Base-by-base conservation (phyloP, 2,329 filamentous ascomycete species). In the Penicillium verrucosum region DNA sequence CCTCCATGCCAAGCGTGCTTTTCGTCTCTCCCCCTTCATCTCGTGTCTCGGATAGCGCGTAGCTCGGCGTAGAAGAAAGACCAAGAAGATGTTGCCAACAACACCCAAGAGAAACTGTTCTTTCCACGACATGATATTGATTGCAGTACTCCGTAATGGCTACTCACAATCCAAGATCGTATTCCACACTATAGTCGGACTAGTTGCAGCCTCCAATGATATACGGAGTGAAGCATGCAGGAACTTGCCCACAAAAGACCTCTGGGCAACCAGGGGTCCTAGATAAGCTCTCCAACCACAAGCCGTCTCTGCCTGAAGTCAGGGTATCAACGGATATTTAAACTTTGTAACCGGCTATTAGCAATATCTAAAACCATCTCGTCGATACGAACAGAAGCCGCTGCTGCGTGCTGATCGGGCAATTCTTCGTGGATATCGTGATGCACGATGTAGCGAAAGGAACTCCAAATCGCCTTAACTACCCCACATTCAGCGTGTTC, bases 261-360 rank as follows among this genome's bases (percentile, higher is more conserved):
- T 36, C 14, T 5, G 21, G 25, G 2, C 14, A 34, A 7, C 11
- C 5, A 12, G 27, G 18, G 14, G 21, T 18, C 48, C 21, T 30
- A 40, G 25, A 51, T 50, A 56, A 45, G 40, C 32, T 18, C 30
- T 27, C 38, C 21, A 44, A 44, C 46, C 40, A 43, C 30, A 46
- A 30, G 40, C 25, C n/a, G 12, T 23, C 18, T 57, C 54, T 30
- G n/a, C 5, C 23, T 42, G 36, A 34, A n/a, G 36, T 18, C 50
- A 56, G 60, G 51, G 32, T 61, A 63, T 23, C 29, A 23, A 46
- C 61, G 61, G 60, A 51, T 30, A 50, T 43, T 36, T n/a, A 21
- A 40, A 52, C 37, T 60, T 25, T 48, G 52, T 4, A 38, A 6
- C 50, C 58, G 58, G 60, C 14, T 60, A 55, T 59, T 59, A 14